Conservation (phyloP, 441 rosid species). For the Flueggea neowawraea region DNA sequence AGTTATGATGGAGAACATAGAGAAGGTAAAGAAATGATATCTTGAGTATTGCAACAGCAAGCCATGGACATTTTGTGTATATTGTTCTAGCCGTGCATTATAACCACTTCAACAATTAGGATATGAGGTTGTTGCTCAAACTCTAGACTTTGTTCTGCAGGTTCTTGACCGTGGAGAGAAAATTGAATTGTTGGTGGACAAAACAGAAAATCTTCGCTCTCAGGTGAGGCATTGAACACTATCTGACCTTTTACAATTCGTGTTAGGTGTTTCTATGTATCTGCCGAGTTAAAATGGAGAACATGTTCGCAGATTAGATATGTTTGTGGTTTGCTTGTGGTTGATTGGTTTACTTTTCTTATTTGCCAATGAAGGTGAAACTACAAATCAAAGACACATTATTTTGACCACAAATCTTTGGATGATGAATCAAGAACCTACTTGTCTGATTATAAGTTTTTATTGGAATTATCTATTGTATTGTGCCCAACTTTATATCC, state of each 20-base stretch:
- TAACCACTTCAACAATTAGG: not conserved
- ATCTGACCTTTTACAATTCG: not conserved
- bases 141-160: slow-evolving; percentile 35
- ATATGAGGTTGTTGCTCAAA: not conserved
- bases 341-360: too few species aligned
- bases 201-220: slow-evolving; percentile 89
- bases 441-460: too few species aligned
- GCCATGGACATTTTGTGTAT: too few species aligned
- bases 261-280: not conserved
- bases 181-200: slow-evolving; percentile 94
- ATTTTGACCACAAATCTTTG: too few species aligned
- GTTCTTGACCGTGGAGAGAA: slow-evolving; percentile 98
- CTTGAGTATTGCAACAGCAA: not conserved
- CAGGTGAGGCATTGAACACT: slow-evolving; percentile 48
- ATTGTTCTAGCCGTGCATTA: not conserved
- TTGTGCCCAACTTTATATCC: too few species aligned
- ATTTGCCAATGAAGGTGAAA: too few species aligned
- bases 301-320: not conserved
- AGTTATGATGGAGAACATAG: slow-evolving; percentile 86
- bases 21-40: slow-evolving; percentile 43
- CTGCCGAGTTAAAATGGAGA: not conserved
- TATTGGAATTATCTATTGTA: too few species aligned
- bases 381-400: too few species aligned
- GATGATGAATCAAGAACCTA: too few species aligned
- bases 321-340: too few species aligned